These are phyloP conservation scores for Lindgomyces ingoldianus DNA, from an alignment of 495 filamentous ascomycete species.

Conservation along the genomic window DNA sequence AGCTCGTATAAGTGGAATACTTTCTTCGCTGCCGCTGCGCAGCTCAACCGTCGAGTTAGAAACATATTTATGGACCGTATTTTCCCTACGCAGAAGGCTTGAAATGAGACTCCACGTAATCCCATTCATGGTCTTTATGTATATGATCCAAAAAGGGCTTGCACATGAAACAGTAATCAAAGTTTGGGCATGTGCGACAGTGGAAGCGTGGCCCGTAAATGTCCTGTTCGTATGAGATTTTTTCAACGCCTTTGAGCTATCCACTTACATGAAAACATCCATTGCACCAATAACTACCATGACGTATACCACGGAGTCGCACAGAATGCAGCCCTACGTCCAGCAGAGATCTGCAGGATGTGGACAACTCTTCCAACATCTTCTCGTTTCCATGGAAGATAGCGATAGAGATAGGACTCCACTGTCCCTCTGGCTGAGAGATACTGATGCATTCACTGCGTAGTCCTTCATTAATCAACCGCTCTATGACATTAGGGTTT, in stretches of 20 bases:
- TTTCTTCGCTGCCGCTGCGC: too few relatives aligned
- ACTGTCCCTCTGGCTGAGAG: not conserved
- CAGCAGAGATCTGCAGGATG: constrained; percentile 10
- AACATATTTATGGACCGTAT: too few relatives aligned
- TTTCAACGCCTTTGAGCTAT: not conserved
- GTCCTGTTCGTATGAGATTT: not conserved
- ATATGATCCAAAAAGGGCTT: constrained; percentile 8
- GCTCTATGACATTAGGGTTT: constrained; percentile 3
- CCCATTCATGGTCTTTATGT: not conserved
- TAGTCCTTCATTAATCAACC: constrained; percentile 6
- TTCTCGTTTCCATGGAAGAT: constrained; percentile 5
- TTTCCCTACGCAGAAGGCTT: not conserved
- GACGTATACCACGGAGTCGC: not conserved
- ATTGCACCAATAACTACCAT: constrained; percentile 9
- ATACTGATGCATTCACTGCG: not conserved
- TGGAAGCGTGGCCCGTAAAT: constrained; percentile 15
- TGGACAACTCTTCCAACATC: constrained; percentile 3
- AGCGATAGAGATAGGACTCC: constrained; percentile 9
- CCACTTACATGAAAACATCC: constrained; percentile 12
- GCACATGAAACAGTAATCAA: constrained; percentile 14
- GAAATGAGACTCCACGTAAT: not conserved
- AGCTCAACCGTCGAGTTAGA: too few relatives aligned
- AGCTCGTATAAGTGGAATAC: too few relatives aligned
- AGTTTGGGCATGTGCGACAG: constrained; percentile 12
- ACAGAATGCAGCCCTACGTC: not conserved